Base-by-base conservation (phyloP, 169 alveolate genomes). In the Cryptosporidium ubiquitum region DNA sequence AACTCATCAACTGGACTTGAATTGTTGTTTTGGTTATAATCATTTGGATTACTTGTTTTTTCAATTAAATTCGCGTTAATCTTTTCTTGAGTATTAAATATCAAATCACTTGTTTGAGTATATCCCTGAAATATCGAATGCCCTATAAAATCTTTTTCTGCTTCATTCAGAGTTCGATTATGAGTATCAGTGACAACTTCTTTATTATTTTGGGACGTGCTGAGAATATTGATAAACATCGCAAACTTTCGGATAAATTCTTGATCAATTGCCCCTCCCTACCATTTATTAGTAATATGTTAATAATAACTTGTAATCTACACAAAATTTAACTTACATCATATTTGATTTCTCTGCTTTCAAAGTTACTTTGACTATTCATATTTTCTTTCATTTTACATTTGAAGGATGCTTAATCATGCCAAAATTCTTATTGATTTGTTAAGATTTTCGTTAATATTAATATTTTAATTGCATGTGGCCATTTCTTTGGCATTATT, bases 211-310 rank as follows among this genome's bases (percentile, higher is more conserved):
- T 79, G 79, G 3, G 79, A 61, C 12, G 60, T 37, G 16, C 61
- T 58, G 4, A 79, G 52, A 29, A 64, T 40, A 79, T 79, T 79
- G 23, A 79, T 42, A 35, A 79, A 40, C 35, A 64, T 31, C 10
- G 89, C 75, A 35, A 79, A 79, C 35, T 79, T 79, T 44, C 68
- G 16, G 16, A 79, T 42, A 66, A 79, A 61, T 10, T 79, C 89
- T 40, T 58, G 89, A 40, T 79, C 89, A 12, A 79, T 26, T 14
- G 40, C 14, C 3, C 66, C 49, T 14, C 26, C 47, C 85, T 73
- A 52, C 1, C 14, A 57, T 18, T 73, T 23, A 37, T 55, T 55
- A 73, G 60, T 44, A 9, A 73, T 14, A 55, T 55, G 5, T 64
- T n/a, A 64, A 64, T 33, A 35, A 33, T 60, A 26, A 33, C 52